Conservation (phyloP, 306 rosid species). For the Senna siamea region DNA sequence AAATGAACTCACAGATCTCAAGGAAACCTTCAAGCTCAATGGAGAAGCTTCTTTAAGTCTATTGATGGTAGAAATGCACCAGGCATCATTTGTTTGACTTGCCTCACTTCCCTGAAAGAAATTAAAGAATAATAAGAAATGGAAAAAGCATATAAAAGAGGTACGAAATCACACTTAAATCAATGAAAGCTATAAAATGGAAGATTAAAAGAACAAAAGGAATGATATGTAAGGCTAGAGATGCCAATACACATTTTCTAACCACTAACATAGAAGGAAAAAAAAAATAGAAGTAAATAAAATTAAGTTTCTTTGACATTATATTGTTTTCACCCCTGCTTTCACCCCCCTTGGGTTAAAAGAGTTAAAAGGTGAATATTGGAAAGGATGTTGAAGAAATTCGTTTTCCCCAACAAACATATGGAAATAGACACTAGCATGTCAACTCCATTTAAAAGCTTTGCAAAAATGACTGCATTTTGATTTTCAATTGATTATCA, state of each 20-base stretch:
- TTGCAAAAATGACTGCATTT: background rate
- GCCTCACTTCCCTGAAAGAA: constrained; percentile 66
- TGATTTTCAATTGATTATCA: background rate
- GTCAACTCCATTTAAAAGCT: too few species aligned
- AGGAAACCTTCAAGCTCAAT: constrained; percentile 84
- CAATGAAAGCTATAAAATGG: background rate
- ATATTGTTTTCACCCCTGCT: background rate
- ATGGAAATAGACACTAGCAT: too few species aligned
- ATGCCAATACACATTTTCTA: constrained; percentile 28
- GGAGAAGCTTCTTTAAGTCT: constrained; percentile 90
- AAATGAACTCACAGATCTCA: constrained; percentile 79
- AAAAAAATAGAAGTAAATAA: background rate
- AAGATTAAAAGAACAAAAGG: background rate
- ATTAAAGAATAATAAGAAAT: constrained; percentile 20
- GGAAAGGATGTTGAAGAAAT: background rate
- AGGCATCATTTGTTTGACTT: constrained; percentile 66
- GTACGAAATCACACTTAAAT: background rate
- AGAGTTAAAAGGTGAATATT: background rate
- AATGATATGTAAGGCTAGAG: constrained; percentile 4
- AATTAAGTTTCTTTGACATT: constrained; percentile 9
- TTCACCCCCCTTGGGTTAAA: too few species aligned
- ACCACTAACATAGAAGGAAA: background rate
- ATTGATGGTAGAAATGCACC: constrained; percentile 71
- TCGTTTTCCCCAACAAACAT: background rate
- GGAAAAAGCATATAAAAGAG: constrained; percentile 2